Base-by-base conservation (phyloP, 108 stramenopile species). In the Chaetoceros tenuissimus region DNA sequence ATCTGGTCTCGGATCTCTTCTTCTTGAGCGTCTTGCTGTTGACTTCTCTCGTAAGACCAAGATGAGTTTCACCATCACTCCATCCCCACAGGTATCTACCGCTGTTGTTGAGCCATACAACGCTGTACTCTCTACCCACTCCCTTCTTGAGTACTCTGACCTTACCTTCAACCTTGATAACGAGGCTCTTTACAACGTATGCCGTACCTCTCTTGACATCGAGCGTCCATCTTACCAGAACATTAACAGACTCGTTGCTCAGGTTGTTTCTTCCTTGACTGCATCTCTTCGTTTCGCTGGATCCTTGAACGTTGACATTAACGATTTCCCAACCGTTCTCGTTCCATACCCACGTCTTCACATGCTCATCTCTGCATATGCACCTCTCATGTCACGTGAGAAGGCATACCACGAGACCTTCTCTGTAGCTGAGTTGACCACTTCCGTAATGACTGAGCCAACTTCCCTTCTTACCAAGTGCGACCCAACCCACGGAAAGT, bases 401-500 rank as follows among this genome's bases (percentile, higher is more conserved):
- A 92, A 94, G 79, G 90, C 90, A 26, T 87, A 83, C 77, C 95
- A 96, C 73, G 95, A 96, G 73, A 69, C 79, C 28, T 79, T 96
- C 23, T 88, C 92, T 22, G 95, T 96, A 21, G 86, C 89, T 17
- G 95, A 96, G 68, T 92, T 96, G 60, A 96, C 95, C 70, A 92
- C 81, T 84, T 80, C 89, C 16, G 95, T 94, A 43, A 94, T 96
- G 60, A 40, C 34, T 10, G 95, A 96, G 75, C 95, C 92, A 20
- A 68, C 78, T 31, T 78, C 75, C 74, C 90, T 94, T 87, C 91
- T 96, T 89, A 93, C 92, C 80, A 96, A 94, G 85, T 96, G 95
- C 55, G 92, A 96, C 60, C 95, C 95, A 53, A 86, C 88, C 60
- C 92, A 98, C 75, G 97, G 97, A 70, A 98, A 98, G 80, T 98